phyloP scores from a whole-genome alignment of 768 basidiomycete species.

The Boletus vermiculosoides region DNA sequence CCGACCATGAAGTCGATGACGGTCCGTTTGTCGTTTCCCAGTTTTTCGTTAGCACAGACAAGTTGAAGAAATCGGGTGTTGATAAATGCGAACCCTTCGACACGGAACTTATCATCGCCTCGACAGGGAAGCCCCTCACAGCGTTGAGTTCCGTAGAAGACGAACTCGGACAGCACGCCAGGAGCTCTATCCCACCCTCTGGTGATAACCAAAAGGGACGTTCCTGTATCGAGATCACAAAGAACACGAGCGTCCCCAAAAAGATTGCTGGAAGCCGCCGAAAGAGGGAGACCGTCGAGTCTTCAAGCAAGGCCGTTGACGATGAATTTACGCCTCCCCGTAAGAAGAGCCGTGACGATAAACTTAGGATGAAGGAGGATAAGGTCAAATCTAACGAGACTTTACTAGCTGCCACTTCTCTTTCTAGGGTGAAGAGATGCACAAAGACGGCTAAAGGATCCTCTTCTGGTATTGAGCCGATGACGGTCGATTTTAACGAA shows the following conservation, averaged over 20 bases:
- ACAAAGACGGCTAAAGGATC: conserved; percentile 35
- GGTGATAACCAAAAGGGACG: background rate
- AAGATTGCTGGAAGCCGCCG: conserved; percentile 27
- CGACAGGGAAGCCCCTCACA: background rate
- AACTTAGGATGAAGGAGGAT: background rate
- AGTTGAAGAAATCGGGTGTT: background rate
- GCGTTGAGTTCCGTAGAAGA: background rate
- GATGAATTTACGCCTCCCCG: conserved; percentile 14
- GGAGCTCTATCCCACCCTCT: background rate
- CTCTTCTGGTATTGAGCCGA: conserved; percentile 23
- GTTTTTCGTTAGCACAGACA: background rate
- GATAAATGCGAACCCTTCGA: background rate
- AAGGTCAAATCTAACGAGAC: background rate
- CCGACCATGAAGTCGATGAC: background rate
- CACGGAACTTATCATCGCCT: background rate
- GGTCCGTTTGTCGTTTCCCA: background rate
- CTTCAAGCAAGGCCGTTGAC: conserved; percentile 5
- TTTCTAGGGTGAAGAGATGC: conserved; percentile 29
- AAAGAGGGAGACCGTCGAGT: conserved; percentile 22
- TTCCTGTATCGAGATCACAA: background rate
- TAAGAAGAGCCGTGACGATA: conserved; percentile 23
- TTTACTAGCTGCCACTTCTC: background rate
- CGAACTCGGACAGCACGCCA: background rate
- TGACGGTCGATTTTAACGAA: conserved; percentile 33
- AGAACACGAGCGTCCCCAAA: background rate